These are phyloP conservation scores for Catenaria anguillulae DNA, from an alignment of 371 early-diverging fungal genomes.

Conservation along the genomic window DNA sequence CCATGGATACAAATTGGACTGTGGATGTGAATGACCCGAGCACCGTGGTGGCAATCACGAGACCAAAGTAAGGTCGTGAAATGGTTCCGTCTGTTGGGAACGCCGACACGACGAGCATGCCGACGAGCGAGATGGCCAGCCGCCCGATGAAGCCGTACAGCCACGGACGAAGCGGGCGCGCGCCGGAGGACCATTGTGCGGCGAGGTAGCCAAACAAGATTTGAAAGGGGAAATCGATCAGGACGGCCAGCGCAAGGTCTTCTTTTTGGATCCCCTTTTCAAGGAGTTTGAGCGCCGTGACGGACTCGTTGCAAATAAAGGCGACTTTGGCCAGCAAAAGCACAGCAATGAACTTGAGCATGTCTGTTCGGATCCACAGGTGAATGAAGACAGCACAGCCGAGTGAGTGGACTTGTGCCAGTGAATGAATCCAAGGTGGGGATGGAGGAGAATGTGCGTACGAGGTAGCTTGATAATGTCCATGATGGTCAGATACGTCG, in stretches of 20 bases:
- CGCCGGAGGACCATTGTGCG: conserved; percentile 82
- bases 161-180: conserved; percentile 80
- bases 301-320: conserved; percentile 85
- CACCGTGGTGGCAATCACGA: conserved; percentile 68
- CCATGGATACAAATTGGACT: conserved; percentile 88
- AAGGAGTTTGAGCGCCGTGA: conserved; percentile 78
- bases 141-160: conserved; percentile 75
- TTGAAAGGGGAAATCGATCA: conserved; percentile 92
- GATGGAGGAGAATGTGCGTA: conserved; percentile 24
- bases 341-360: conserved; percentile 63
- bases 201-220: conserved; percentile 92
- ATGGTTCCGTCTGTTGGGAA: conserved; percentile 54
- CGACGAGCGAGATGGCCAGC: conserved; percentile 52
- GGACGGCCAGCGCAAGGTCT: conserved; percentile 75
- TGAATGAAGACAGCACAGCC: neutral
- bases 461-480: conserved; percentile 54
- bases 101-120: conserved; percentile 66
- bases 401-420: neutral
- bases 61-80: conserved; percentile 51
- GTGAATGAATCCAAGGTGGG: neutral
- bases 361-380: conserved; percentile 51
- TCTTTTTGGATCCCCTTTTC: conserved; percentile 91
- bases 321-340: conserved; percentile 80
- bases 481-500: conserved; percentile 46
- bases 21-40: conserved; percentile 77